Percentiles rank a stretch among this genome's conserved stretches.
Conservation (phyloP, 1,139 yeast species). For the Blastobotrys serpentis region DNA sequence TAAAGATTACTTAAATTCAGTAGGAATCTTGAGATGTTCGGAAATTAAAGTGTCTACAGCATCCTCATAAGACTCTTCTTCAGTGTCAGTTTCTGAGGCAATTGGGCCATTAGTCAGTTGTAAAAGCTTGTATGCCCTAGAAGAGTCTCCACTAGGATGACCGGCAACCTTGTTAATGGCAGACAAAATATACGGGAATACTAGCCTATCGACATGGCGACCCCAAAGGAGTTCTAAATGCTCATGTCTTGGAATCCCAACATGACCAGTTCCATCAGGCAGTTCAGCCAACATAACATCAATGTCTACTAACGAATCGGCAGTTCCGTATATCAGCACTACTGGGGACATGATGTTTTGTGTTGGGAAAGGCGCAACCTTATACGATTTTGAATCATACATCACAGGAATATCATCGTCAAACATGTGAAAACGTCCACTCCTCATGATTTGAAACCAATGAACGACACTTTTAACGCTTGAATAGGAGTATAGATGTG, state of each 20-base stretch:
- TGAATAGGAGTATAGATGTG: constrained; percentile 85
- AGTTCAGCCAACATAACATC: constrained; percentile 65
- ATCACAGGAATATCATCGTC: constrained; percentile 51
- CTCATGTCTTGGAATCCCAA: constrained; percentile 61
- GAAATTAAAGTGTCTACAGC: background rate
- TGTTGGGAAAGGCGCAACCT: constrained; percentile 66
- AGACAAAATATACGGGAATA: constrained; percentile 50
- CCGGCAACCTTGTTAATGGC: constrained; percentile 25
- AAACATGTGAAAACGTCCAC: constrained; percentile 85
- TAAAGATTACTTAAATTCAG: background rate
- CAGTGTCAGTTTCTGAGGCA: background rate
- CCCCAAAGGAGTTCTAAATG: constrained; percentile 94
- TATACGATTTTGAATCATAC: constrained; percentile 38
- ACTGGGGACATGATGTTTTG: constrained; percentile 68
- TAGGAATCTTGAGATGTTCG: background rate
- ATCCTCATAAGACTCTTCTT: constrained; percentile 4
- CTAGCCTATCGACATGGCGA: constrained; percentile 54
- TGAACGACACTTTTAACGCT: constrained; percentile 91
- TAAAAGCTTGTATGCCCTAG: background rate
- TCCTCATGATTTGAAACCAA: constrained; percentile 90
- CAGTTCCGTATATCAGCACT: constrained; percentile 71
- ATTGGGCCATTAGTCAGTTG: background rate
- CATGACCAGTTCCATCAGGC: constrained; percentile 40
- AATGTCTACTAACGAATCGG: constrained; percentile 83
- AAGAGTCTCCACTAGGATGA: background rate